Evolutionary conservation across 352 stramenopile species (phyloP).

Genomic region (Pythium pyrilobum): DNA sequence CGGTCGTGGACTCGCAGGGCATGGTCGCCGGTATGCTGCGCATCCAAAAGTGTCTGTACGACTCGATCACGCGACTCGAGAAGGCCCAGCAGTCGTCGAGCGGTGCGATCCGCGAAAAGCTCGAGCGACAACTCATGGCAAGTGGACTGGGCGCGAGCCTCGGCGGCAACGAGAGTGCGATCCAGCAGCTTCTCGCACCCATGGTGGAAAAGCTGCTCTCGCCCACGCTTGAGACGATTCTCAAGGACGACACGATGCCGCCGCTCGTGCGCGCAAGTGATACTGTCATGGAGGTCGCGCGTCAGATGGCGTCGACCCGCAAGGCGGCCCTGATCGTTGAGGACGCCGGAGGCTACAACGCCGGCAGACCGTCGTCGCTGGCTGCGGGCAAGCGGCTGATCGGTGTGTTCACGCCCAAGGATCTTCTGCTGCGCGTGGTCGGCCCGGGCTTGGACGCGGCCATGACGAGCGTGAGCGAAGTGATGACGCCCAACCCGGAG

Average conservation of each 20-base stretch:
- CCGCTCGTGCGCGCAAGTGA: conserved; percentile 72
- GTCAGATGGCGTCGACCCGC: conserved; percentile 77
- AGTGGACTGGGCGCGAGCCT: conserved; percentile 45
- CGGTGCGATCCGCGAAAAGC: conserved; percentile 56
- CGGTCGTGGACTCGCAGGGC: conserved; percentile 88
- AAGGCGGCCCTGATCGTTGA: conserved; percentile 84
- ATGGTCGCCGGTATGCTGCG: conserved; percentile 95
- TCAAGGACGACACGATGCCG: conserved; percentile 72
- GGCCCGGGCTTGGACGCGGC: conserved; percentile 89
- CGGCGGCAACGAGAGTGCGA: conserved; percentile 45
- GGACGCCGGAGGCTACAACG: conserved; percentile 21
- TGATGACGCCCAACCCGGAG: conserved; percentile 98
- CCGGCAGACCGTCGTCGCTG: conserved; percentile 21
- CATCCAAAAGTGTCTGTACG: conserved; percentile 99
- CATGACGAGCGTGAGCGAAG: conserved; percentile 85
- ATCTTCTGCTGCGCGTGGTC: conserved; percentile 94
- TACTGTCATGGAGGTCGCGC: conserved; percentile 80
- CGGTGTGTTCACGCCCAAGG: conserved; percentile 97
- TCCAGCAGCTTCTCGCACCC: conserved; percentile 69
- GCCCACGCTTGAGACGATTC: conserved; percentile 74
- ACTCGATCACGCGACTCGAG: conserved; percentile 96
- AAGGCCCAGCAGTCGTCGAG: conserved; percentile 80
- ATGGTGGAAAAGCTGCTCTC: conserved; percentile 87
- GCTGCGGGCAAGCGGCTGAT: conserved; percentile 77
- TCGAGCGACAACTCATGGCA: conserved; percentile 72